Percentiles rank a stretch among this genome's conserved stretches.
These are phyloP conservation scores for Luffa aegyptiaca DNA, from an alignment of 306 rosid genomes.

Conservation along the genomic window DNA sequence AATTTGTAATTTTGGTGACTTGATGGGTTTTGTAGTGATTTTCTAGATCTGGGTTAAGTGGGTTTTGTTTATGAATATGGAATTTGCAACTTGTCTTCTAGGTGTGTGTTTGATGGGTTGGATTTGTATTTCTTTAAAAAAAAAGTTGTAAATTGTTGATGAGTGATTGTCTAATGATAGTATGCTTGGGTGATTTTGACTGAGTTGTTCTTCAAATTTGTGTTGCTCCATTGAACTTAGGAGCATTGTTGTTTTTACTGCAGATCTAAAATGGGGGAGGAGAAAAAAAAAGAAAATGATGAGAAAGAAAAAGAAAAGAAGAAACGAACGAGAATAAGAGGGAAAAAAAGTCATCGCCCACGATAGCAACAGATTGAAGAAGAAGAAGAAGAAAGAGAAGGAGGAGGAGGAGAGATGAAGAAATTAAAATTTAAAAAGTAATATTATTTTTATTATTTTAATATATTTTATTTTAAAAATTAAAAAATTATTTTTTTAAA, in stretches of 20 bases:
- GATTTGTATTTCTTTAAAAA: neutral
- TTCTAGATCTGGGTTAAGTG: conserved; percentile 13
- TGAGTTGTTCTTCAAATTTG: neutral
- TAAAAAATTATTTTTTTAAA: too few species aligned
- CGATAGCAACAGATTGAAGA: too few species aligned
- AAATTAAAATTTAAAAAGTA: too few species aligned
- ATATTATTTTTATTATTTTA: too few species aligned
- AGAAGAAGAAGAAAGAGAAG: too few species aligned
- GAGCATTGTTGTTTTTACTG: neutral
- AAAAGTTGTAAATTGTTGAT: neutral
- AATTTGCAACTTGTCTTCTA: neutral
- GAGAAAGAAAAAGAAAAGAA: too few species aligned
- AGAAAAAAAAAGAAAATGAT: too few species aligned
- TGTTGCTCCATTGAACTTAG: neutral
- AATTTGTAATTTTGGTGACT: neutral
- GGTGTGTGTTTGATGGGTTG: neutral
- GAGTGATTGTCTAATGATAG: neutral
- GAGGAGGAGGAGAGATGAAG: too few species aligned
- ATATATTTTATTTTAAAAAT: too few species aligned
- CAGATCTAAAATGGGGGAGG: too few species aligned
- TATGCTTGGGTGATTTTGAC: neutral
- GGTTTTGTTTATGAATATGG: neutral
- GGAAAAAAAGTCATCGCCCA: too few species aligned
- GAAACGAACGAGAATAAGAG: too few species aligned
- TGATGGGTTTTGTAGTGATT: neutral